phyloP scores from a whole-genome alignment of 2,329 filamentous ascomycete species.

The Phialemonium atrogriseum region DNA sequence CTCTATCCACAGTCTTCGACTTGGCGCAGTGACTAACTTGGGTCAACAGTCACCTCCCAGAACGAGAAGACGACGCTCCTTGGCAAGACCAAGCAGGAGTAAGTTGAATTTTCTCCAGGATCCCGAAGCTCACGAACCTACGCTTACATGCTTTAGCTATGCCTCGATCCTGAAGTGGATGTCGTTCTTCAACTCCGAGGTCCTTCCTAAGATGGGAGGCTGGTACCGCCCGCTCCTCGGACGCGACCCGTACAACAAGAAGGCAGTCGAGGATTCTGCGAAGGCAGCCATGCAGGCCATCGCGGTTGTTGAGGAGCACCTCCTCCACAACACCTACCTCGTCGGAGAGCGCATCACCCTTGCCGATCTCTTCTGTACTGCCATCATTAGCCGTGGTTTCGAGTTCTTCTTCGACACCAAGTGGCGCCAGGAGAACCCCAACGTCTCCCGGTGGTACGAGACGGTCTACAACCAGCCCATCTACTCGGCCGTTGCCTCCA shows the following conservation, averaged over 20 bases:
- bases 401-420: slow-evolving; percentile 89
- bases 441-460: slow-evolving; percentile 87
- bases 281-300: slow-evolving; percentile 63
- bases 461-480: slow-evolving; percentile 89
- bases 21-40: slow-evolving; percentile 12
- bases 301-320: slow-evolving; percentile 73
- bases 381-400: slow-evolving; percentile 79
- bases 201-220: slow-evolving; percentile 62
- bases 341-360: slow-evolving; percentile 96
- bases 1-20: slow-evolving; percentile 15
- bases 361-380: slow-evolving; percentile 80
- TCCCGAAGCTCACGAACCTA: no score
- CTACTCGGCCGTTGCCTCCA: slow-evolving; percentile 71
- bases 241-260: slow-evolving; percentile 90
- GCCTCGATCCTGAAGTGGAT: slow-evolving; percentile 97
- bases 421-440: slow-evolving; percentile 75
- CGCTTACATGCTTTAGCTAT: slow-evolving; percentile 46
- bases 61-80: slow-evolving; percentile 99
- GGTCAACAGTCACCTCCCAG: slow-evolving; percentile 78
- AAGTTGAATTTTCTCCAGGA: slow-evolving; percentile 22
- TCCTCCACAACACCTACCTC: slow-evolving; percentile 89
- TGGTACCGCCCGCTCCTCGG: slow-evolving; percentile 88
- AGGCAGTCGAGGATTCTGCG: slow-evolving; percentile 73
- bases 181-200: slow-evolving; percentile 90
- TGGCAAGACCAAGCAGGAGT: slow-evolving; percentile 99